Percentiles rank a stretch among this genome's conserved stretches.
Conservation (phyloP, 2,329 filamentous ascomycete species). For the Akanthomyces dipterigenus region DNA sequence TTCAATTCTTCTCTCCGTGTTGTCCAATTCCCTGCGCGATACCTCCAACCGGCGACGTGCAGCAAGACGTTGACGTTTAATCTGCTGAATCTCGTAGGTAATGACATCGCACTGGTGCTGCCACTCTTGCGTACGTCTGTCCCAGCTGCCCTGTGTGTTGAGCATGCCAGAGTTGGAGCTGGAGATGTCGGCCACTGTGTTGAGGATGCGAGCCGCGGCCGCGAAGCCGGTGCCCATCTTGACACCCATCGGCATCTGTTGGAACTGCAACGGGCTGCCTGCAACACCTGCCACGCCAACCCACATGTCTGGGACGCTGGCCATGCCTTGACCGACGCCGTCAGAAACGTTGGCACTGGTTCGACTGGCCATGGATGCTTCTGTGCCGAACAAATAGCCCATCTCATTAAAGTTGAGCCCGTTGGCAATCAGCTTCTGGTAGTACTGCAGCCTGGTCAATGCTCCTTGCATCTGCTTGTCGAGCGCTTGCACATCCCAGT, state of each 20-base stretch:
- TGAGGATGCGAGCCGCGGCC: conserved; percentile 5
- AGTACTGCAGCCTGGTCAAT: neutral
- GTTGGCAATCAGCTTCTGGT: conserved; percentile 1
- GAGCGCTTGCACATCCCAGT: conserved; percentile 10
- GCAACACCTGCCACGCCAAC: neutral
- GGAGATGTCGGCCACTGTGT: conserved; percentile 8
- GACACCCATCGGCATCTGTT: conserved; percentile 11
- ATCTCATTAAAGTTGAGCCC: conserved; percentile 7
- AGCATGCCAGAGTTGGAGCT: conserved; percentile 1
- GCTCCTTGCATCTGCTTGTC: conserved; percentile 9
- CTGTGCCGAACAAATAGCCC: conserved; percentile 3
- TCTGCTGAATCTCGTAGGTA: conserved; percentile 13
- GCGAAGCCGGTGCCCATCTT: conserved; percentile 10
- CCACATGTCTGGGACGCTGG: conserved; percentile 7
- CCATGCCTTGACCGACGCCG: conserved; percentile 6
- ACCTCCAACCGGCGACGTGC: conserved; percentile 8
- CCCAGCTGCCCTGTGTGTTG: conserved; percentile 3
- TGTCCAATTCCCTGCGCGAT: conserved; percentile 5
- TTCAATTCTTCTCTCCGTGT: conserved; percentile 9
- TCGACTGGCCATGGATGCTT: conserved; percentile 7
- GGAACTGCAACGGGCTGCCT: conserved; percentile 4
- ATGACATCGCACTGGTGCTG: conserved; percentile 8
- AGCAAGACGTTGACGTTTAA: conserved; percentile 11
- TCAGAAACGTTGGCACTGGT: conserved; percentile 6
- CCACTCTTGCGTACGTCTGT: conserved; percentile 10